Percentiles rank a stretch among this genome's conserved stretches.
phyloP scores from a whole-genome alignment of 345 rosid genomes.

The Lumnitzera littorea region DNA sequence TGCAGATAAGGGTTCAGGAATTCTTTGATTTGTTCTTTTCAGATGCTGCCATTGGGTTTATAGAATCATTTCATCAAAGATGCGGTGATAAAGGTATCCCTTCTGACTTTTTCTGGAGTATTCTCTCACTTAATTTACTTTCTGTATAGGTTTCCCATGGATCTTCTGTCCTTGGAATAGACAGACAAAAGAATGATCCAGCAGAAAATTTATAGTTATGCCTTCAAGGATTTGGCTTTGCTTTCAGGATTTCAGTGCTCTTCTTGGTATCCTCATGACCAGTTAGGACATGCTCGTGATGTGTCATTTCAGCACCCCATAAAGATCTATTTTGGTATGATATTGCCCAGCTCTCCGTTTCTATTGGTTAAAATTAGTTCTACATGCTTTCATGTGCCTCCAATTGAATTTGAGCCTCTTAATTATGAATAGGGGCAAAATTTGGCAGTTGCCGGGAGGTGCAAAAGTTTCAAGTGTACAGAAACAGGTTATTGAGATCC shows the following conservation, averaged over 20 bases:
- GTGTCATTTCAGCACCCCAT: constrained; percentile 93
- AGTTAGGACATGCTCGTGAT: constrained; percentile 70
- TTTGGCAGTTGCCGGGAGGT: constrained; percentile 85
- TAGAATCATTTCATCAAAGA: constrained; percentile 66
- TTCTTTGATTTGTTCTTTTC: constrained; percentile 71
- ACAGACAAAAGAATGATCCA: no score
- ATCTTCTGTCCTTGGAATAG: no score
- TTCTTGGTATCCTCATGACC: constrained; percentile 63
- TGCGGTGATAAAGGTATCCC: constrained; percentile 92
- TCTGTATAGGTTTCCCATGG: no score
- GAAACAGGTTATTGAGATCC: constrained; percentile 45
- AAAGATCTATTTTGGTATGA: constrained; percentile 85
- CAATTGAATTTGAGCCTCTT: no score
- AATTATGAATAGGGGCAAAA: constrained; percentile 58
- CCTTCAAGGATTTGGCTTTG: constrained; percentile 7
- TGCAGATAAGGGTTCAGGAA: constrained; percentile 83
- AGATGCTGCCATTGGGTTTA: constrained; percentile 51
- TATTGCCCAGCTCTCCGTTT: neutral
- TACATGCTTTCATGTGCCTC: constrained; percentile 3
- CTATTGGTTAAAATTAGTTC: constrained; percentile 5
- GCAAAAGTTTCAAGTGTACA: constrained; percentile 75
- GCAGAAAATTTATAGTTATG: neutral
- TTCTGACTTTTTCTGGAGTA: neutral
- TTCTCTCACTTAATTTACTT: no score
- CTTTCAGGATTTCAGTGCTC: constrained; percentile 76